Conservation (phyloP, 305 asterid species). For the Fraxinus nigra region DNA sequence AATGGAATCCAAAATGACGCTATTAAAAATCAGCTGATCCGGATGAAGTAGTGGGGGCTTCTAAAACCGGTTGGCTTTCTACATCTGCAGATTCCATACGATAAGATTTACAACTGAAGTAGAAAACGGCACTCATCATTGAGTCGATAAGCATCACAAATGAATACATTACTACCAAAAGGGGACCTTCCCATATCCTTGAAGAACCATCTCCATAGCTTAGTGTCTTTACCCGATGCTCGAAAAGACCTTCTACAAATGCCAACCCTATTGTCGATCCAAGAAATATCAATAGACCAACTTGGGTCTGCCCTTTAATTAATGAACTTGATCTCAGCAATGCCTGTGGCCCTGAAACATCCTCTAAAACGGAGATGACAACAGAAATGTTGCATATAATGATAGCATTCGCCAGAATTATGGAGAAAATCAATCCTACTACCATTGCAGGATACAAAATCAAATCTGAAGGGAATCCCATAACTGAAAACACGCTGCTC, state of each 20-base stretch:
- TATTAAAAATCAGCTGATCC: slow-evolving; percentile 38
- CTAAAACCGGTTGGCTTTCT: slow-evolving; percentile 59
- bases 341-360: slow-evolving; percentile 74
- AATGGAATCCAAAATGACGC: slow-evolving; percentile 6
- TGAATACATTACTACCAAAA: slow-evolving; percentile 79
- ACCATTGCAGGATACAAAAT: slow-evolving; percentile 82
- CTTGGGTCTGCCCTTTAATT: slow-evolving; percentile 84
- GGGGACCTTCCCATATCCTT: slow-evolving; percentile 95
- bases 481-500: slow-evolving; percentile 50
- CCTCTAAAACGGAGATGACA: slow-evolving; percentile 88
- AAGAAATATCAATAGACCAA: slow-evolving; percentile 82
- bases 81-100: slow-evolving; percentile 57
- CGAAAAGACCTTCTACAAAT: slow-evolving; percentile 79
- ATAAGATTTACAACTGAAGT: slow-evolving; percentile 89
- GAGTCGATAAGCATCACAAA: slow-evolving; percentile 76
- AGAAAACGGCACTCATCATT: slow-evolving; percentile 89
- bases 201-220: slow-evolving; percentile 95
- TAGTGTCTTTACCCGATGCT: slow-evolving; percentile 80
- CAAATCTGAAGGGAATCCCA: slow-evolving; percentile 76
- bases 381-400: slow-evolving; percentile 72
- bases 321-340: slow-evolving; percentile 72
- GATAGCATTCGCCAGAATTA: slow-evolving; percentile 71
- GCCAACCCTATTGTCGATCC: slow-evolving; percentile 87
- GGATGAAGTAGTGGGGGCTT: slow-evolving; percentile 45
- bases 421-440: slow-evolving; percentile 63